Conservation (phyloP, 169 alveolate species). For the Plasmodium yoelii region DNA sequence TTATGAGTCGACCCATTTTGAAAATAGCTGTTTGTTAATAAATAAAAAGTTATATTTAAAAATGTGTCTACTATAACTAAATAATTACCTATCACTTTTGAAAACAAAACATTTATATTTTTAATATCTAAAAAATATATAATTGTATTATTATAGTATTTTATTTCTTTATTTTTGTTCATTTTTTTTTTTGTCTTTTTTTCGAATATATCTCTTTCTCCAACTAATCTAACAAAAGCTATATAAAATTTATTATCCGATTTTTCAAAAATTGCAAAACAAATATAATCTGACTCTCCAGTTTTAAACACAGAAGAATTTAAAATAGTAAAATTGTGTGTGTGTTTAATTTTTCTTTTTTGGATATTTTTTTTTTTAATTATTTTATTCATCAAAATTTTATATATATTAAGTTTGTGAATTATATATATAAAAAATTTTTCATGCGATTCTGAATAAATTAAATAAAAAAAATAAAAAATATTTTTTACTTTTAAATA, state of each 20-base stretch:
- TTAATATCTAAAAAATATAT: slow-evolving; percentile 6
- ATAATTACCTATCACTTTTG: slow-evolving; percentile 46
- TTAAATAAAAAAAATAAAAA: slow-evolving; percentile 27
- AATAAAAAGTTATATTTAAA: slow-evolving; percentile 28
- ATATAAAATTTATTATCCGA: slow-evolving; percentile 2
- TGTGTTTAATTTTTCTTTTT: not conserved
- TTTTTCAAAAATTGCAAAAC: slow-evolving; percentile 10
- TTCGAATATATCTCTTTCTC: not conserved
- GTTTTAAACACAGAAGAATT: slow-evolving; percentile 24
- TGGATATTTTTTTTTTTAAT: no score
- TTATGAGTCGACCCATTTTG: not conserved
- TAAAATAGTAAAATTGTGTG: not conserved
- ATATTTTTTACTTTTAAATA: slow-evolving; percentile 13
- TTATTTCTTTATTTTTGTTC: not conserved
- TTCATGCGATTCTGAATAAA: slow-evolving; percentile 35
- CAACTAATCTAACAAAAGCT: slow-evolving; percentile 20
- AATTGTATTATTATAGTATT: not conserved
- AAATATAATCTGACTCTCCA: slow-evolving; percentile 14
- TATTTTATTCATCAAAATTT: not conserved
- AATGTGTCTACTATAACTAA: slow-evolving; percentile 23
- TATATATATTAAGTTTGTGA: slow-evolving; percentile 7
- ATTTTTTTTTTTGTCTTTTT: not conserved
- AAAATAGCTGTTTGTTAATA: slow-evolving; percentile 23
- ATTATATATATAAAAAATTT: slow-evolving; percentile 42
- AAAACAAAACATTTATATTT: slow-evolving; percentile 11